Conservation (phyloP, 495 filamentous ascomycete genomes). For the Podospora bellae-mahoneyi region DNA sequence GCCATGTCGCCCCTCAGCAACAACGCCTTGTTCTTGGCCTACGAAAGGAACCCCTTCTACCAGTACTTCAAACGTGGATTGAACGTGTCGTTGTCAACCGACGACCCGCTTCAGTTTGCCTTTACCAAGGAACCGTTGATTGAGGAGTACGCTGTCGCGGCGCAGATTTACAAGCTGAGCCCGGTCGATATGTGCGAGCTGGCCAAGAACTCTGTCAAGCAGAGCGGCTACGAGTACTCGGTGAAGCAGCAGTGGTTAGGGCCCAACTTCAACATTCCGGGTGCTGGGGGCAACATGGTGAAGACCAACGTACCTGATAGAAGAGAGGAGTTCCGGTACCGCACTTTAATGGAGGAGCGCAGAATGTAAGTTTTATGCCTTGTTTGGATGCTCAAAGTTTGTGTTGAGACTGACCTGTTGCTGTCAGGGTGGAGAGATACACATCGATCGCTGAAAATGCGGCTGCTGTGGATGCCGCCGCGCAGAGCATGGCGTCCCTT, state of each 20-base stretch:
- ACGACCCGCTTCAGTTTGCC: slow-evolving; percentile 95
- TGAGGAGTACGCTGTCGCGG: slow-evolving; percentile 95
- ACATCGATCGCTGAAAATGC: slow-evolving; percentile 19
- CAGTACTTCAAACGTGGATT: slow-evolving; percentile 92
- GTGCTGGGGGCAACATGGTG: slow-evolving; percentile 80
- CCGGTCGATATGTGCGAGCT: slow-evolving; percentile 99
- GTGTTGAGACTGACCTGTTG: slow-evolving; percentile 9
- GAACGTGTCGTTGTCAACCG: slow-evolving; percentile 93
- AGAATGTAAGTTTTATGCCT: slow-evolving; percentile 59
- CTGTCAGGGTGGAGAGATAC: slow-evolving; percentile 33
- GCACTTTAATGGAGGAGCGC: slow-evolving; percentile 76
- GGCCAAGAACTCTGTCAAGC: slow-evolving; percentile 89
- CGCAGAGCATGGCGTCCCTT: slow-evolving; percentile 22
- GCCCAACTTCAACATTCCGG: slow-evolving; percentile 64
- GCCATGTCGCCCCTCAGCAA: slow-evolving; percentile 99
- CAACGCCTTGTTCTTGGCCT: slow-evolving; percentile 94
- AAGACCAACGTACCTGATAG: slow-evolving; percentile 97
- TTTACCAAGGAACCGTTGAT: slow-evolving; percentile 98
- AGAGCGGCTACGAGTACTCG: slow-evolving; percentile 87
- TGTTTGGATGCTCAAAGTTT: background rate
- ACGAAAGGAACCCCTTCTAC: slow-evolving; percentile 93
- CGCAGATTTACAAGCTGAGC: slow-evolving; percentile 96
- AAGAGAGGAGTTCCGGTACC: slow-evolving; percentile 79
- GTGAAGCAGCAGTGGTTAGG: slow-evolving; percentile 92
- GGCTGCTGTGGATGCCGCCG: background rate